Conservation (phyloP, 208 protist genomes). For the Crithidia acanthocephali region DNA sequence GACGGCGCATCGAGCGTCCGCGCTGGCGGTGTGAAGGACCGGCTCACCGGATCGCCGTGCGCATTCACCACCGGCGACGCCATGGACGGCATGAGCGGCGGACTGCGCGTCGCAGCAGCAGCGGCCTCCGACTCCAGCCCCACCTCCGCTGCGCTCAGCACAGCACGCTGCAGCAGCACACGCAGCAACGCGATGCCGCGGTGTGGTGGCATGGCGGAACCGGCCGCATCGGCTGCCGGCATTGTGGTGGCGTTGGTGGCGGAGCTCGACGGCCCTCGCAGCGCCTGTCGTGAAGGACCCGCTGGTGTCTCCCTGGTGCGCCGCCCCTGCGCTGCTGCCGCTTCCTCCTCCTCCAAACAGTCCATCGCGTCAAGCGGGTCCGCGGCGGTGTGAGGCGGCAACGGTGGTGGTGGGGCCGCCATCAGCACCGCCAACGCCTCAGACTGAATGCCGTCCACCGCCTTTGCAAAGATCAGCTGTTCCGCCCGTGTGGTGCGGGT, state of each 20-base stretch:
- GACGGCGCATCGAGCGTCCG: background rate
- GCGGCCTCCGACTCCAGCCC: constrained; percentile 21
- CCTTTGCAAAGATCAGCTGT: constrained; percentile 34
- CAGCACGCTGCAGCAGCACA: constrained; percentile 54
- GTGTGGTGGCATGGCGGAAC: constrained; percentile 15
- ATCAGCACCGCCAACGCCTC: constrained; percentile 29
- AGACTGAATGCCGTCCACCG: constrained; percentile 31
- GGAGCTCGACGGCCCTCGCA: background rate
- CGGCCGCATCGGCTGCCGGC: background rate
- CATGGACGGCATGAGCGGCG: background rate
- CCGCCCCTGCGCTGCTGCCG: background rate
- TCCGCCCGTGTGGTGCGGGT: constrained; percentile 26
- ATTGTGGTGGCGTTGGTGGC: background rate
- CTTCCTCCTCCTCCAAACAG: constrained; percentile 32
- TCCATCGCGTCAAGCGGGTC: constrained; percentile 21
- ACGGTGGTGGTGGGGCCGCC: background rate
- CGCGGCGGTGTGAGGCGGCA: too few species aligned
- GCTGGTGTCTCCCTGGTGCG: background rate
- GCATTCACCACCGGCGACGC: background rate
- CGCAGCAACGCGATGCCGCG: constrained; percentile 52
- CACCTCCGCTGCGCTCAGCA: constrained; percentile 33
- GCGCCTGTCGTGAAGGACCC: background rate
- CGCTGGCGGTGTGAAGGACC: background rate
- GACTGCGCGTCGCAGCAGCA: background rate
- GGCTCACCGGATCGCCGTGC: background rate